Conservation (phyloP, 2,329 filamentous ascomycete genomes). For the Colletotrichum sp. region DNA sequence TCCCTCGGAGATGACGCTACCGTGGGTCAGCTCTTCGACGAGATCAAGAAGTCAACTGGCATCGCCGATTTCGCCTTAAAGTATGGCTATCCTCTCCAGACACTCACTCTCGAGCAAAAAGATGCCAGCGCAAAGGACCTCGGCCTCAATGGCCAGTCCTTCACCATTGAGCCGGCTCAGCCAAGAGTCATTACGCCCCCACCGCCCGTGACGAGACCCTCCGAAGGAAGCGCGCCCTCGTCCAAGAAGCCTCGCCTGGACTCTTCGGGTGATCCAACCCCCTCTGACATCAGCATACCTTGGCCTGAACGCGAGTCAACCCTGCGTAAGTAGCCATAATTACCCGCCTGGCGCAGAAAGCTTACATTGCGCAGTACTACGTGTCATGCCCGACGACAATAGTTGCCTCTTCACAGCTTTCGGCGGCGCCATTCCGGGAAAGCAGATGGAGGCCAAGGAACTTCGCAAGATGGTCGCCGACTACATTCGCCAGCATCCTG, state of each 20-base stretch:
- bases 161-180: conserved; percentile 50
- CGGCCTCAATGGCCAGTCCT: conserved; percentile 54
- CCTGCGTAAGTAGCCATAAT: conserved; percentile 44
- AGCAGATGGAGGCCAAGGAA: conserved; percentile 51
- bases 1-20: conserved; percentile 72
- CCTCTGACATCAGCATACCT: conserved; percentile 38
- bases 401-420: conserved; percentile 93
- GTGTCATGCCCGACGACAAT: conserved; percentile 97
- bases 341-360: conserved; percentile 36
- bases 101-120: conserved; percentile 64
- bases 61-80: conserved; percentile 76
- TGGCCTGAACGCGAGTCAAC: conserved; percentile 58
- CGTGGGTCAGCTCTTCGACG: conserved; percentile 63
- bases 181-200: conserved; percentile 10
- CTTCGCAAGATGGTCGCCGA: conserved; percentile 80
- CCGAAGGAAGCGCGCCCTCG: neutral
- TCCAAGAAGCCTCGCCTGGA: neutral
- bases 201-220: neutral
- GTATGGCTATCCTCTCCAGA: conserved; percentile 81
- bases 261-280: neutral
- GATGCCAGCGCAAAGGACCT: conserved; percentile 52
- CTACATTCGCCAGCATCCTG: conserved; percentile 75
- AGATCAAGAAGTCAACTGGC: conserved; percentile 68
- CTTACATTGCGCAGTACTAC: conserved; percentile 66
- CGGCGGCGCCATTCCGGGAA: conserved; percentile 74